A percentile compares a stretch with the other conserved stretches of the same genome.
Conservation (phyloP, 192 early-diverging fungal species). For the Entomortierella chlamydospora region DNA sequence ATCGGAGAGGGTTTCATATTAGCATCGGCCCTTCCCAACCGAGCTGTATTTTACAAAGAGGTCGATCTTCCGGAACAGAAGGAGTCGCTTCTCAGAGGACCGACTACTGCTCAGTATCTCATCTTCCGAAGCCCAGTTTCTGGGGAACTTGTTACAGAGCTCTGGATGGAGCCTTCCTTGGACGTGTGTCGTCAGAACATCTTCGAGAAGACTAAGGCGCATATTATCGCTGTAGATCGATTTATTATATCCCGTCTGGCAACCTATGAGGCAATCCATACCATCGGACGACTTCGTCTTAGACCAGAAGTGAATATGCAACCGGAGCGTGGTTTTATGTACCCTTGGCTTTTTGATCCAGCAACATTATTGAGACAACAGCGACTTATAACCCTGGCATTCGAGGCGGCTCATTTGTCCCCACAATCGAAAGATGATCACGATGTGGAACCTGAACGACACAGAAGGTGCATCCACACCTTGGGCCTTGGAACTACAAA, state of each 20-base stretch:
- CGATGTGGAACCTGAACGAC: background rate
- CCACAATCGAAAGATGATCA: background rate
- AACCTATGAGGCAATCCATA: slow-evolving; percentile 66
- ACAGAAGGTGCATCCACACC: slow-evolving; percentile 30
- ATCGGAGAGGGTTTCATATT: slow-evolving; percentile 59
- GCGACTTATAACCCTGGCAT: slow-evolving; percentile 41
- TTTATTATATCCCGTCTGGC: slow-evolving; percentile 61
- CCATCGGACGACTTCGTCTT: slow-evolving; percentile 52
- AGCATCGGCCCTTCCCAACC: slow-evolving; percentile 46
- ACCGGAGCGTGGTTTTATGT: slow-evolving; percentile 39
- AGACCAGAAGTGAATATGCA: slow-evolving; percentile 19
- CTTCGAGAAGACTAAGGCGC: slow-evolving; percentile 31
- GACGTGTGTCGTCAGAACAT: slow-evolving; percentile 26
- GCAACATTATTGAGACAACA: slow-evolving; percentile 42
- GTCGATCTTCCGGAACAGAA: slow-evolving; percentile 24
- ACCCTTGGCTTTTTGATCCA: slow-evolving; percentile 52
- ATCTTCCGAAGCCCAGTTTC: slow-evolving; percentile 57
- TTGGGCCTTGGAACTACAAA: slow-evolving; percentile 12
- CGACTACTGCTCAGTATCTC: slow-evolving; percentile 61
- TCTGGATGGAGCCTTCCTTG: slow-evolving; percentile 67
- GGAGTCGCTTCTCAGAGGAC: slow-evolving; percentile 9
- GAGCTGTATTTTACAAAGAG: slow-evolving; percentile 63
- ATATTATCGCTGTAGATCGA: slow-evolving; percentile 54
- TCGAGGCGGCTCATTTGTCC: slow-evolving; percentile 21
- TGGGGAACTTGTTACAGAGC: slow-evolving; percentile 60